These are phyloP conservation scores for Verticillium dahliae DNA, from an alignment of 2,329 filamentous ascomycete genomes.

Conservation along the genomic window DNA sequence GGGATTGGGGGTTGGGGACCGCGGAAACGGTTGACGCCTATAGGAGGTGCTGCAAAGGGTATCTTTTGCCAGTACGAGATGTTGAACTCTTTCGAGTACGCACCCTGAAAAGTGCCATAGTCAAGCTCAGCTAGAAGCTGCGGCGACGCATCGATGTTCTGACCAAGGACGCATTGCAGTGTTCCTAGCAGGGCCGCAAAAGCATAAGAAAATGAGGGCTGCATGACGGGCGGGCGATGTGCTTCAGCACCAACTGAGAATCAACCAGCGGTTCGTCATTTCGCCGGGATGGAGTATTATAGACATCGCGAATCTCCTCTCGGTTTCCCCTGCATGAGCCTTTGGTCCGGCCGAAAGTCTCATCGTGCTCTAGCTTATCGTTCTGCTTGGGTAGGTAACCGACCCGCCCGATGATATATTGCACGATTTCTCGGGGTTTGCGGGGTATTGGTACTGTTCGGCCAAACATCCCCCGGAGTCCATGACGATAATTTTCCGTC, in stretches of 20 bases:
- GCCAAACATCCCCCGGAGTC: background rate
- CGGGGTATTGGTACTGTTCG: background rate
- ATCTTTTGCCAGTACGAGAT: constrained; percentile 55
- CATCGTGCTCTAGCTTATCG: no score
- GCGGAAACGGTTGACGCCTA: constrained; percentile 51
- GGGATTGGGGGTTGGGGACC: constrained; percentile 48
- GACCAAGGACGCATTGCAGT: background rate
- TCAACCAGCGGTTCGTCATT: no score
- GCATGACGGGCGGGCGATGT: background rate
- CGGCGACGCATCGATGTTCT: background rate
- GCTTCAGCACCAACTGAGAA: background rate
- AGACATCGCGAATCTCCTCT: no score
- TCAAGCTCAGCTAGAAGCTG: constrained; percentile 22
- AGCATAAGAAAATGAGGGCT: background rate
- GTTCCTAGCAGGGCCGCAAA: background rate
- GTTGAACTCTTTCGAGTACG: constrained; percentile 44
- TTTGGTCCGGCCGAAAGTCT: no score
- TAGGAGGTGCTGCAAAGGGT: constrained; percentile 53
- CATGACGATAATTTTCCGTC: background rate
- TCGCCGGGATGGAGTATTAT: no score
- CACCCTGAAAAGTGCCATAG: constrained; percentile 46
- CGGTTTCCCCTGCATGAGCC: no score
- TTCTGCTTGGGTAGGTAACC: background rate
- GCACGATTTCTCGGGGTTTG: background rate
- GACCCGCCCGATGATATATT: background rate